phyloP scores from a whole-genome alignment of 805 yeast genomes.

The Jamesozyma jinghongensis region DNA sequence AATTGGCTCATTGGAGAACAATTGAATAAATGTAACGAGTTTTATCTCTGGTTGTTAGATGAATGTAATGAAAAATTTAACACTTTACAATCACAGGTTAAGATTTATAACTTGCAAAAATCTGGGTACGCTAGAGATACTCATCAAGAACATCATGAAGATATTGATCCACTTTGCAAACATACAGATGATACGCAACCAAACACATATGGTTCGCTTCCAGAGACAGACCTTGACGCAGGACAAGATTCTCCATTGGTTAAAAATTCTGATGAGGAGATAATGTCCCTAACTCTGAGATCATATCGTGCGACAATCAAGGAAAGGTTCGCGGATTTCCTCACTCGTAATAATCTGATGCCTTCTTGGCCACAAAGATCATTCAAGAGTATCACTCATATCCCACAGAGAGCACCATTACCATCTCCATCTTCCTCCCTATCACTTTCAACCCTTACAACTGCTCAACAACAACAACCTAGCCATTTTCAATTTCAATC shows the following conservation, averaged over 20 bases:
- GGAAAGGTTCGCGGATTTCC: constrained; percentile 5
- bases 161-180: too few relatives aligned
- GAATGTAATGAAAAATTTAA: constrained; percentile 19
- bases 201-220: background rate
- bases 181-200: background rate
- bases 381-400: background rate
- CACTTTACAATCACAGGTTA: constrained; percentile 21
- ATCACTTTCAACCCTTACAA: constrained; percentile 1
- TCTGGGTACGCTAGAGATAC: background rate
- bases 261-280: too few relatives aligned
- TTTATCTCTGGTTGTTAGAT: constrained; percentile 26
- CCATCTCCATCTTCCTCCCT: constrained; percentile 4
- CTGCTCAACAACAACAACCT: background rate
- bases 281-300: too few relatives aligned
- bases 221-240: too few relatives aligned
- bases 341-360: constrained; percentile 18
- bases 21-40: constrained; percentile 26
- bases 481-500: background rate
- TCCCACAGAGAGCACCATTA: background rate
- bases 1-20: constrained; percentile 27
- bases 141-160: background rate
- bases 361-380: constrained; percentile 27
- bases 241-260: too few relatives aligned
- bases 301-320: too few relatives aligned
- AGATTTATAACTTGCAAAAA: constrained; percentile 9